phyloP scores from a whole-genome alignment of 73 alveolate species.

The Stentor coeruleus region DNA sequence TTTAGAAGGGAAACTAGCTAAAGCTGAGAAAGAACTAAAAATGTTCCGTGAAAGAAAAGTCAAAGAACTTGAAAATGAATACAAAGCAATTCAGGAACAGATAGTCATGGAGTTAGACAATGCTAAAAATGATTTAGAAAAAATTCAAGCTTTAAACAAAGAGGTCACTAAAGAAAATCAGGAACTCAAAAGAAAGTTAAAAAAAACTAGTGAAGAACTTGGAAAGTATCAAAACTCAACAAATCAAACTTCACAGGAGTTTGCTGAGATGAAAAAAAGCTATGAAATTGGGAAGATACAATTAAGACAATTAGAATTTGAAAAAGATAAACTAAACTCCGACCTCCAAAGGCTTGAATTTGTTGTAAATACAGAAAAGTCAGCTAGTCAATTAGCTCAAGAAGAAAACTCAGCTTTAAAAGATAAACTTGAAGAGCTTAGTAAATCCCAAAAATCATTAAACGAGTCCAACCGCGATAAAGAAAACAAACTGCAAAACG shows the following conservation, averaged over 20 bases:
- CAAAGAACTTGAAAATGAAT: background rate
- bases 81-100: background rate
- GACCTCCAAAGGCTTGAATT: background rate
- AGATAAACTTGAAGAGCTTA: background rate
- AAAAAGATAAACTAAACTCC: background rate
- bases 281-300: background rate
- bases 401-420: background rate
- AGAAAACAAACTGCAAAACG: constrained; percentile 7
- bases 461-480: background rate
- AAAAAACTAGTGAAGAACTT: background rate
- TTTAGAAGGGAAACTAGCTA: background rate
- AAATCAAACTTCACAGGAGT: background rate
- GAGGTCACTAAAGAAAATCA: too few species aligned
- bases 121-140: background rate
- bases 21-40: background rate
- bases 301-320: background rate
- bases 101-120: background rate
- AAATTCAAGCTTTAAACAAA: background rate
- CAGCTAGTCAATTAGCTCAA: background rate
- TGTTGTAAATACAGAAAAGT: background rate
- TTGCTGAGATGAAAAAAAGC: too few species aligned
- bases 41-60: background rate
- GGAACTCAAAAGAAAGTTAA: background rate
- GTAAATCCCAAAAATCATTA: background rate
- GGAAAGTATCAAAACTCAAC: background rate